A percentile compares a stretch with the other conserved stretches of the same genome.
phyloP scores from a whole-genome alignment of 2,329 filamentous ascomycete genomes.

The Knufia fluminis region DNA sequence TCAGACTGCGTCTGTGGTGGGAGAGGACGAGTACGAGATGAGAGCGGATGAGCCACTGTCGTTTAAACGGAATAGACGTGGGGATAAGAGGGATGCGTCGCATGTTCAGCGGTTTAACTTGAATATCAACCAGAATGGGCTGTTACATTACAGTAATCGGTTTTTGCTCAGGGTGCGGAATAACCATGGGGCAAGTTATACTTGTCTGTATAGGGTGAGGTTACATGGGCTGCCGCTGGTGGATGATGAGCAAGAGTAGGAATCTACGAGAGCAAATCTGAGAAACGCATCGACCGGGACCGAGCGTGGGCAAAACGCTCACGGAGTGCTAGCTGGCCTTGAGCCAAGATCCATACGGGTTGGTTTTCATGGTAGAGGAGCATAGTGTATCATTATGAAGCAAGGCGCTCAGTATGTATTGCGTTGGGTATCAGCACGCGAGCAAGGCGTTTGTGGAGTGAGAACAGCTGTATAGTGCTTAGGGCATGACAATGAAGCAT shows the following conservation, averaged over 20 bases:
- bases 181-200: slow-evolving; percentile 36
- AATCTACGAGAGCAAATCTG: background rate
- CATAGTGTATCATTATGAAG: too few relatives aligned
- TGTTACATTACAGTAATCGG: slow-evolving; percentile 24
- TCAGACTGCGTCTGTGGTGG: slow-evolving; percentile 4
- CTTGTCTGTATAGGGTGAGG: slow-evolving; percentile 39
- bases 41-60: background rate
- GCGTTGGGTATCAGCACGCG: too few relatives aligned
- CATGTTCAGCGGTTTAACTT: slow-evolving; percentile 33
- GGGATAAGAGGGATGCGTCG: slow-evolving; percentile 12
- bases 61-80: background rate
- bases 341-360: too few relatives aligned
- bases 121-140: slow-evolving; percentile 24
- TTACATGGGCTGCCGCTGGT: slow-evolving; percentile 29
- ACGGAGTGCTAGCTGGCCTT: too few relatives aligned
- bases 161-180: slow-evolving; percentile 35
- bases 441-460: too few relatives aligned
- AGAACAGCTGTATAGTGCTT: too few relatives aligned
- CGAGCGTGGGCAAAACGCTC: background rate
- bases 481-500: too few relatives aligned
- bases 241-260: background rate
- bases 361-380: too few relatives aligned
- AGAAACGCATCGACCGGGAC: background rate
- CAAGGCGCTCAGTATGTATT: too few relatives aligned
- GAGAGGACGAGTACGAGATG: background rate